Base-by-base conservation (phyloP, 83 land plant species). In the Picea mariana region DNA sequence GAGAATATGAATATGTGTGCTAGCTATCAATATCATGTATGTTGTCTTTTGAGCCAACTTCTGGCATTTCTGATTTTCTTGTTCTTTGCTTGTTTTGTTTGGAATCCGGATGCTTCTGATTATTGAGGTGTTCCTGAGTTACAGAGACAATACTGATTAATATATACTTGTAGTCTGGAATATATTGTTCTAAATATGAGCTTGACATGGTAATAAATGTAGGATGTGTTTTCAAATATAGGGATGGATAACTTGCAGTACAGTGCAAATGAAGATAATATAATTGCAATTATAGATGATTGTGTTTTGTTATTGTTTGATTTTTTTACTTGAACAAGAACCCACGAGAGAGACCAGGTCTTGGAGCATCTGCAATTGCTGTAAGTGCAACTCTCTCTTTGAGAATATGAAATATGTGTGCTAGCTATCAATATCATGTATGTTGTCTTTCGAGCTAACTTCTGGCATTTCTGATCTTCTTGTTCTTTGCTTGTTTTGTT, bases 331-430 rank as follows among this genome's bases (percentile, higher is more conserved):
- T 58, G 12, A 18, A 47, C 42, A 83, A 83, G 75, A 62, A 83
- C 6, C 84, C 84, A 52, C 79, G 84, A 58, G 84, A 83, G 75
- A 47, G 84, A 49, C 73, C 62, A 60, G 84, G 84, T 49, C 80
- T 83, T 23, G 84, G 80, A 3, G 84, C 84, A 65, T 83, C 62
- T 42, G 80, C 80, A 59, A 77, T 83, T 78, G 84, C 84, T 83
- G 84, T 83, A 66, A 78, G 83, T 55, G 9, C 9, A 72, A 61
- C 42, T 26, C 27, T 31, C 6, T 9, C 60, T 52, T 75, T 23
- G 8, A 75, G 61, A 52, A 75, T 49, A 23, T 17, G 24, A 49
- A 31, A 23, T 17, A 9, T 75, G 49, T 58, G 23, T 75, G 17
- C 16, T 75, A 21, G 60, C 31, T 75, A 11, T 75, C 23, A n/a